phyloP scores from a whole-genome alignment of 371 early-diverging fungal genomes.

The Mucor plumbeus region DNA sequence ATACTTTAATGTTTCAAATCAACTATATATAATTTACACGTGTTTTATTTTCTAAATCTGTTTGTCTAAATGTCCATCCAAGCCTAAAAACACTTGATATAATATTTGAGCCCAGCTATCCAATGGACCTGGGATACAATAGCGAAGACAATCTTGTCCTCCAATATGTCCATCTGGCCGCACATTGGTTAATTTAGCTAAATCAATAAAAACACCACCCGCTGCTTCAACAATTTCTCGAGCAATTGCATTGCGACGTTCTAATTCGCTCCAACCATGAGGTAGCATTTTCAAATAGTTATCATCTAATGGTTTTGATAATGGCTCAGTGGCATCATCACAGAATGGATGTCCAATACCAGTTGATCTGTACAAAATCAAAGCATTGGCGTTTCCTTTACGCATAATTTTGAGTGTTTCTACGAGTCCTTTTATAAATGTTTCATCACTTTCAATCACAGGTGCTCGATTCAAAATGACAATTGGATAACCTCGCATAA shows the following conservation, averaged over 20 bases:
- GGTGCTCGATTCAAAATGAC: conserved; percentile 58
- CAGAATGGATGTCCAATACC: conserved; percentile 57
- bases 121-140: conserved; percentile 68
- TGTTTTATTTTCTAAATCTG: conserved; percentile 1
- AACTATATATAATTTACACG: conserved; percentile 8
- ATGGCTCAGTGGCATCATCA: conserved; percentile 46
- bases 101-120: conserved; percentile 62
- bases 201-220: conserved; percentile 63
- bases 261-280: conserved; percentile 59
- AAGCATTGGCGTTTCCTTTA: conserved; percentile 31
- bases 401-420: conserved; percentile 51
- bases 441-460: conserved; percentile 49
- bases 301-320: conserved; percentile 34
- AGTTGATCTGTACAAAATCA: conserved; percentile 60
- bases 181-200: conserved; percentile 55
- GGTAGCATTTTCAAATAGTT: conserved; percentile 42
- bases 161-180: conserved; percentile 69
- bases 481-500: conserved; percentile 43
- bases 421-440: conserved; percentile 48
- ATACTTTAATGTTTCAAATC: conserved; percentile 5
- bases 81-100: conserved; percentile 50
- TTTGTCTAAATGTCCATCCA: conserved; percentile 20
- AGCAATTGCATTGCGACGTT: conserved; percentile 62
- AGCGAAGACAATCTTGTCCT: conserved; percentile 65
- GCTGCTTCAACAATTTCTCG: conserved; percentile 58